Evolutionary conservation across 1,284 basidiomycete species (phyloP), one percentile per base, ranked within the genome.

Genomic region (Termitomyces sp.): DNA sequence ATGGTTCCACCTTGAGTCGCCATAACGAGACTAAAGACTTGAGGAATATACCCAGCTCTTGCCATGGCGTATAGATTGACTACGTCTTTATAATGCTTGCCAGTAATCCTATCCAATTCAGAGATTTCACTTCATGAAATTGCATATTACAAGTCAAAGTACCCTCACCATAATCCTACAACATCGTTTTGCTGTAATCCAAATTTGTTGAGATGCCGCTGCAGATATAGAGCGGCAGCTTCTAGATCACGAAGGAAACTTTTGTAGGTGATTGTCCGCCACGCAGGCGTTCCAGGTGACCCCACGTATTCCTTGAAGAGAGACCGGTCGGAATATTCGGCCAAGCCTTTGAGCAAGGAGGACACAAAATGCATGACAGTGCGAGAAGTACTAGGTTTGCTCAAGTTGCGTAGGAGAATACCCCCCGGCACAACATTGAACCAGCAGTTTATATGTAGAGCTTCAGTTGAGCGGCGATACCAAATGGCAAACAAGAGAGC

Each of bases 21-120:
- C 50, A 55, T 49, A 10, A 54, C 55, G 6, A 57, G 47, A 45
- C 59, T 65, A 46, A 68, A 64, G 4, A 66, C 53, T 45, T 69
- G 62, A 3, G 66, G 65, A 8, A 66, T 48, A 44, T 57, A 68
- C 3, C 68, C 68, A 1, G 64, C 66, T n/a, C 61, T 48, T 8
- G 55, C 34, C 13, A 68, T 35, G 2, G 58, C 60, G 42, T 66
- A 66, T 7, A 67, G 55, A 42, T 62, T 57, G 3, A 62, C 61
- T n/a, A 67, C 46, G 49, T 68, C 66, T 11, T 53, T 9, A 49
- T 55, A 55, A 18, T 3, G 33, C 40, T 53, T 51, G 1, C 67
- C 68, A 18, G 63, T 61, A 9, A 66, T 52, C 64, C 67, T 69
- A 16, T 30, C 2, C 16, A 6, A 19, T n/a, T 9, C n/a, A 13